These are phyloP conservation scores for Russula compacta DNA, from an alignment of 768 basidiomycete species.

Conservation along the genomic window DNA sequence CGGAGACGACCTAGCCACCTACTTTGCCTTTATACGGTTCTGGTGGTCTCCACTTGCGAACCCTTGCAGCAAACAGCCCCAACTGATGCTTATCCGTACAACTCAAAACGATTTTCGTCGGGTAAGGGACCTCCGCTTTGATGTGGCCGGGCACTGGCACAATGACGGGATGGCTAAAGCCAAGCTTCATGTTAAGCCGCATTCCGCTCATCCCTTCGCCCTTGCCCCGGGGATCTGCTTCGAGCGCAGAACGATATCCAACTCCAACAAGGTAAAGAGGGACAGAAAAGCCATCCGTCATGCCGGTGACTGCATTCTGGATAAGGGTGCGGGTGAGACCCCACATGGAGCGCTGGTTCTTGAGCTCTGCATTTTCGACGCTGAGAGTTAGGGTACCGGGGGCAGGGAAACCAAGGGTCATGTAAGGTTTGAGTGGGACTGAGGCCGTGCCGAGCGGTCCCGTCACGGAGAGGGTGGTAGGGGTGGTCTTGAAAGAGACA, in stretches of 20 bases:
- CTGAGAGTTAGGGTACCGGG: conserved; percentile 29
- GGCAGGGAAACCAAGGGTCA: conserved; percentile 32
- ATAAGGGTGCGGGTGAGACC: conserved; percentile 90
- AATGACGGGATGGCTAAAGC: conserved; percentile 81
- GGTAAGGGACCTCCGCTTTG: conserved; percentile 65
- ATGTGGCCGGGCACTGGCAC: conserved; percentile 79
- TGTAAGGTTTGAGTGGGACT: conserved; percentile 40
- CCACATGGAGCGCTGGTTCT: conserved; percentile 86
- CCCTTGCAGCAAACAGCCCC: conserved; percentile 81
- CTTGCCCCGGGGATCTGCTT: conserved; percentile 60
- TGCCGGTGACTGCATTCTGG: conserved; percentile 80
- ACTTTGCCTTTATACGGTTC: conserved; percentile 99
- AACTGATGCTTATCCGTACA: conserved; percentile 85
- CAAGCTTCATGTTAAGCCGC: conserved; percentile 84
- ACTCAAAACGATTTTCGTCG: conserved; percentile 75
- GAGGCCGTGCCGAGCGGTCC: conserved; percentile 47
- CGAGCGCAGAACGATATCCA: conserved; percentile 83
- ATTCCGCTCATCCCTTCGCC: conserved; percentile 49
- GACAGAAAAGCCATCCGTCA: conserved; percentile 79
- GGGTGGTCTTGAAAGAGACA: conserved; percentile 34
- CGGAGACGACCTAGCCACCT: conserved; percentile 25
- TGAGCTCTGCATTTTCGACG: conserved; percentile 52
- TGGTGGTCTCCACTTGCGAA: conserved; percentile 77
- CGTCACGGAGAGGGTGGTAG: conserved; percentile 40
- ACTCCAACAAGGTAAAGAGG: conserved; percentile 90